Evolutionary conservation across 2,329 filamentous ascomycete species (phyloP), one percentile per base, ranked within the genome.

Genomic region (Metarhizium guizhouense): DNA sequence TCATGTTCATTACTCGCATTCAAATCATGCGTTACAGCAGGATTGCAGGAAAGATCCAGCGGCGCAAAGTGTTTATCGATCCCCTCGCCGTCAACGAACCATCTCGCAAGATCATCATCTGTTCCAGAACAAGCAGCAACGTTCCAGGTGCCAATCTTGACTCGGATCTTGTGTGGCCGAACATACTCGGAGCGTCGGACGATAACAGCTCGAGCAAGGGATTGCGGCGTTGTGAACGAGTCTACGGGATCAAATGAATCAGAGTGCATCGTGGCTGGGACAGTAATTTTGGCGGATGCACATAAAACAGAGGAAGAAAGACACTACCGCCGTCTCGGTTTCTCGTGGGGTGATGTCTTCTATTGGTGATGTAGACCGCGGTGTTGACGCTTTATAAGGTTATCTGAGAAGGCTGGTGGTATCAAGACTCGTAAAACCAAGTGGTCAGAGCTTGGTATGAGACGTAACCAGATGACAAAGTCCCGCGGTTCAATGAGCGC

Each of bases 61-160:
- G 80, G 80, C 11, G 82, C 79, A 50, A 93, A 70, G 18, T 76
- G 74, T 54, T 85, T 76, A 57, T 86, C 82, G 6, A 92, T 72
- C 6, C 88, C 89, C 64, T 87, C 82, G 16, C 87, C 88, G 13
- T 84, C 77, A 7, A 95, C 80, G 67, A 99, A 96, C 94, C 94
- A 99, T 36, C 82, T 83, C 6, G 84, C 87, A 5, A 99, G 74
- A 67, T 97, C 94, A 62, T 90, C 88, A 69, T 96, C 91, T 0
- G 90, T 91, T 29, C 88, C 90, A 13, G 88, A 83, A 60, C 88
- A 85, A 1, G 87, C 85, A 3, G 91, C 94, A 14, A 96, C 90
- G 71, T 99, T 99, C 94, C 94, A 99, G 0, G 89, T 87, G 47
- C 93, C 94, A 53, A 99, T 80, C 72, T 96, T 96, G 70, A 99